Conservation (phyloP, 2,329 filamentous ascomycete species). For the Fusarium foetens region DNA sequence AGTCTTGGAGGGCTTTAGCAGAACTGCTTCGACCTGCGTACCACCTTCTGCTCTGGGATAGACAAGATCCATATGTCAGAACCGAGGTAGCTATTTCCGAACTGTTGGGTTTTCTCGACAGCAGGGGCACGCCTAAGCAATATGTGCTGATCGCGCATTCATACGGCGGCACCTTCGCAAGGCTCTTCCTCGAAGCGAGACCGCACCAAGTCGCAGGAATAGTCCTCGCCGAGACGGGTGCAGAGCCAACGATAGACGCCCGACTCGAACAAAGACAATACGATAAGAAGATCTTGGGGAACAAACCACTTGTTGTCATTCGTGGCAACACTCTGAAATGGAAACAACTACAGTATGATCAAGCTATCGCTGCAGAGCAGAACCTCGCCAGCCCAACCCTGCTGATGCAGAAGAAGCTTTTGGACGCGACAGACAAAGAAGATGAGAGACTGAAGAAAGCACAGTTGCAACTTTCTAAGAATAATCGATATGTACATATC, state of each 20-base stretch:
- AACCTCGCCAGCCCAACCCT: conserved; percentile 3
- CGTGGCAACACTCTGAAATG: conserved; percentile 38
- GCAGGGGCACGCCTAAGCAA: not conserved
- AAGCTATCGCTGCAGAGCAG: conserved; percentile 3
- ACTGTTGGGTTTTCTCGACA: not conserved
- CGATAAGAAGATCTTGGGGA: conserved; percentile 3
- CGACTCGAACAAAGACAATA: conserved; percentile 31
- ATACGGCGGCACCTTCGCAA: conserved; percentile 35
- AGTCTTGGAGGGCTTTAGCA: conserved; percentile 25
- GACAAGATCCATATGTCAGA: not conserved
- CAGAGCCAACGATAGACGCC: conserved; percentile 29
- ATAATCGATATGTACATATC: conserved; percentile 32
- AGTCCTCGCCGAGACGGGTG: conserved; percentile 38
- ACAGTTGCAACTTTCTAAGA: conserved; percentile 26
- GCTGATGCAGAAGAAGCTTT: conserved; percentile 13
- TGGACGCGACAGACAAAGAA: conserved; percentile 29
- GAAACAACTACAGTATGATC: conserved; percentile 27
- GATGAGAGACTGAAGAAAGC: conserved; percentile 37
- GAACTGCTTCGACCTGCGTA: conserved; percentile 4
- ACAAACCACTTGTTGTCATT: conserved; percentile 33
- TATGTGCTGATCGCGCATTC: conserved; percentile 36
- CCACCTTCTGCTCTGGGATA: conserved; percentile 30
- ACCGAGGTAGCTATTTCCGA: not conserved
- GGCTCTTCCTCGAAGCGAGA: conserved; percentile 26
- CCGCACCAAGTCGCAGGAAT: conserved; percentile 28